Conservation (phyloP, 768 basidiomycete genomes). For the Mycena venus region DNA sequence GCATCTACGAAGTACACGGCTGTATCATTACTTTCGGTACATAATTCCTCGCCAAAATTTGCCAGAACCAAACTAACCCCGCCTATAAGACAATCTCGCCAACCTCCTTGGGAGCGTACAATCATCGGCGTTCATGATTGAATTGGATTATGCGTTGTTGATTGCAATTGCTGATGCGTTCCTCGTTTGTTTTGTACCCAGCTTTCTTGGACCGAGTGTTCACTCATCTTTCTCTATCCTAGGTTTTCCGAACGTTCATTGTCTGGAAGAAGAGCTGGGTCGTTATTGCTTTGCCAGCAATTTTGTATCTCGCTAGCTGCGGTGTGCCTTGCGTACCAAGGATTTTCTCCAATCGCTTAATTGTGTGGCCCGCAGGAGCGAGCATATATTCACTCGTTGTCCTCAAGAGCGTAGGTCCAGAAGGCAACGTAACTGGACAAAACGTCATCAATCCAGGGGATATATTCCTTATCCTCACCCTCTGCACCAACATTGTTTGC, state of each 20-base stretch:
- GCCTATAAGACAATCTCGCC: neutral
- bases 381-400: neutral
- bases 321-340: neutral
- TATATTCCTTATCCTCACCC: constrained; percentile 8
- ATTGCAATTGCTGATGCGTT: constrained; percentile 11
- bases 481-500: constrained; percentile 14
- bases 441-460: constrained; percentile 1
- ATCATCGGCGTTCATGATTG: neutral
- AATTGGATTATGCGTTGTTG: neutral
- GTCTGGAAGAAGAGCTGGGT: constrained; percentile 5
- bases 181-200: neutral
- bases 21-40: neutral
- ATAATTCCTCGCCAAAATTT: neutral
- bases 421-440: neutral
- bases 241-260: constrained; percentile 14
- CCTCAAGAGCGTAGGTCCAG: neutral
- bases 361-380: neutral
- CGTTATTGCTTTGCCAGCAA: neutral
- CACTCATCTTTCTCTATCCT: neutral
- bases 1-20: neutral
- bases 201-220: neutral
- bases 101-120: neutral
- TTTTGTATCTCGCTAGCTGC: neutral
- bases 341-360: neutral
- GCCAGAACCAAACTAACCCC: neutral